Conservation (phyloP, 2,329 filamentous ascomycete species). For the Chaetomium olivaceum region DNA sequence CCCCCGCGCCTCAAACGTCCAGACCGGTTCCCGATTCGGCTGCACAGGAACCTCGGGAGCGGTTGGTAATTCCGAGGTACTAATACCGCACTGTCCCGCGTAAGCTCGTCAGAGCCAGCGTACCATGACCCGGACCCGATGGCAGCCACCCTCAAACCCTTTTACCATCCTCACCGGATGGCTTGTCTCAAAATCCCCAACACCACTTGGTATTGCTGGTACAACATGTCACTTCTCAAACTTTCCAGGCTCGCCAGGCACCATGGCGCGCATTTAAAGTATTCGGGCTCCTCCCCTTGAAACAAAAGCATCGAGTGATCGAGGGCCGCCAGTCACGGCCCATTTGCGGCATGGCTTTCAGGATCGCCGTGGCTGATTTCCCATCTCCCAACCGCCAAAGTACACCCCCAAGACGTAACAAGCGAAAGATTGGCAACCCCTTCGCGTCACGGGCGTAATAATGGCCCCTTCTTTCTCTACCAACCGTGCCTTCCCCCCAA, state of each 20-base stretch:
- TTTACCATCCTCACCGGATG: neutral
- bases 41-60: neutral
- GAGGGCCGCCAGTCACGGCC: neutral
- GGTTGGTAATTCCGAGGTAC: neutral
- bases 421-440: neutral
- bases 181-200: neutral
- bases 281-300: neutral
- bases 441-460: neutral
- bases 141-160: neutral
- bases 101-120: neutral
- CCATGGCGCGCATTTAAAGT: neutral
- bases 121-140: neutral
- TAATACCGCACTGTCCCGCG: neutral
- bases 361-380: neutral
- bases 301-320: neutral
- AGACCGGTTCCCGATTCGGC: slow-evolving; percentile 11
- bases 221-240: neutral
- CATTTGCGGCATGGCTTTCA: neutral
- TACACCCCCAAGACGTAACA: neutral
- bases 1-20: neutral
- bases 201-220: neutral
- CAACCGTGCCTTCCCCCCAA: slow-evolving; percentile 2
- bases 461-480: neutral
- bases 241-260: neutral
- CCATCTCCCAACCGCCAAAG: neutral